These are phyloP conservation scores for thale cress (Arabidopsis thaliana) DNA, from an alignment of 345 rosid genomes.

Conservation along the genomic window TAIR10.1 NC_003075.7:16458501-16459000, in stretches of 20 bases:
- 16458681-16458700: slow-evolving; percentile 7
- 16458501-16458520: slow-evolving; percentile 24
- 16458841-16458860: slow-evolving; percentile 64
- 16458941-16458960: slow-evolving; percentile 79
- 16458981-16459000: not conserved
- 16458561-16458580: not conserved
- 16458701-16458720: not conserved
- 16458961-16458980: slow-evolving; percentile 68
- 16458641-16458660: not conserved
- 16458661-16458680: slow-evolving; percentile 8
- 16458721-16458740: slow-evolving; percentile 50
- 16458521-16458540: not conserved
- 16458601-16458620: slow-evolving; percentile 17
- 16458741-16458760: slow-evolving; percentile 62
- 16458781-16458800: slow-evolving; percentile 75
- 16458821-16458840: slow-evolving; percentile 73
- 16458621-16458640: slow-evolving; percentile 28
- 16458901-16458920: slow-evolving; percentile 72
- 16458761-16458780: slow-evolving; percentile 72
- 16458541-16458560: not conserved
- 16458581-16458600: slow-evolving; percentile 23
- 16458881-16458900: slow-evolving; percentile 57
- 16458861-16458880: slow-evolving; percentile 51
- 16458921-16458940: slow-evolving; percentile 88
- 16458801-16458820: slow-evolving; percentile 75